Evolutionary conservation across 2,329 filamentous ascomycete genomes (phyloP).

Genomic region (Aspergillus calidoustus): DNA sequence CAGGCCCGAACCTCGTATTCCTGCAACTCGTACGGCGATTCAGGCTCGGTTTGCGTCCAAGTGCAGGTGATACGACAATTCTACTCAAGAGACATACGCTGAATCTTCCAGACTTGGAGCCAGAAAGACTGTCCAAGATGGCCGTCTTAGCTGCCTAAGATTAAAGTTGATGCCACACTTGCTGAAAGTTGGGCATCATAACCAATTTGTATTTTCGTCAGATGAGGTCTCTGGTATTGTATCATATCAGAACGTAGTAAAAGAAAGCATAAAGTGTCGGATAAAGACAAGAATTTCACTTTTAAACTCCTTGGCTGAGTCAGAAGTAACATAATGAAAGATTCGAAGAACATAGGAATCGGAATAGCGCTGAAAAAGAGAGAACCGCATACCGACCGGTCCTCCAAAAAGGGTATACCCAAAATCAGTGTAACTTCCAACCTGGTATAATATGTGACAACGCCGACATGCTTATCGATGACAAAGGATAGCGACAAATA

Average conservation of each 20-base stretch:
- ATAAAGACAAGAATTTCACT: neutral
- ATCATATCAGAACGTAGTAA: neutral
- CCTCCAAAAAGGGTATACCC: conserved; percentile 19
- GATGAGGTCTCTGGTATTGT: neutral
- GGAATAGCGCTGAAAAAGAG: conserved; percentile 4
- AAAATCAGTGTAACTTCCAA: conserved; percentile 9
- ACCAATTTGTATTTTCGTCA: neutral
- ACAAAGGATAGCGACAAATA: neutral
- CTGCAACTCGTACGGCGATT: neutral
- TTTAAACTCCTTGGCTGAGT: neutral
- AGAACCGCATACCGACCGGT: conserved; percentile 11
- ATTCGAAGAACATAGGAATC: neutral
- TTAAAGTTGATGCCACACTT: neutral
- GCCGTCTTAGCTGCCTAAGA: too few species aligned
- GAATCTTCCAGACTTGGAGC: neutral
- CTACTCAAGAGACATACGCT: neutral
- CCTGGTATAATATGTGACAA: conserved; percentile 13
- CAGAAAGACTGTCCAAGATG: too few species aligned
- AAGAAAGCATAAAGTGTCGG: neutral
- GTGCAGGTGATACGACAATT: too few species aligned
- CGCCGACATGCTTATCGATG: neutral
- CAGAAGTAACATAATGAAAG: conserved; percentile 5
- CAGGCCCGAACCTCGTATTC: neutral
- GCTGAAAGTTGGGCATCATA: neutral
- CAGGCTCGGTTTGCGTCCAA: too few species aligned